phyloP scores from a whole-genome alignment of 2,329 filamentous ascomycete species.

The Fusarium sp. region DNA sequence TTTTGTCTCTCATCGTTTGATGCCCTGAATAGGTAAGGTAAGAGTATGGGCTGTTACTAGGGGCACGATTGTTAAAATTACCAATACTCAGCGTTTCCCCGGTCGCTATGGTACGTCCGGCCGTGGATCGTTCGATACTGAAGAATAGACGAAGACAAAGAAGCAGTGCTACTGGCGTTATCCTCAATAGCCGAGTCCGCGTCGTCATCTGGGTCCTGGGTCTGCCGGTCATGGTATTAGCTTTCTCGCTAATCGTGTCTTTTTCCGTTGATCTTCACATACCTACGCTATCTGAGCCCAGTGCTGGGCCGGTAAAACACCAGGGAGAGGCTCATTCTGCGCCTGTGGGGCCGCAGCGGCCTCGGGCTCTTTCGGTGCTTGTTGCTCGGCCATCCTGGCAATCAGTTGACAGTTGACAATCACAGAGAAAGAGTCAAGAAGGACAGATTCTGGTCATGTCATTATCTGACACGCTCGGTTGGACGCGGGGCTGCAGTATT shows the following conservation, averaged over 20 bases:
- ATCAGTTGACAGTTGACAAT: background rate
- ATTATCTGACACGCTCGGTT: background rate
- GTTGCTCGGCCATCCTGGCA: background rate
- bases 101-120: slow-evolving; percentile 21
- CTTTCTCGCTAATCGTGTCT: background rate
- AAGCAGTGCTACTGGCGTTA: slow-evolving; percentile 16
- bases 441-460: background rate
- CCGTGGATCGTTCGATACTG: slow-evolving; percentile 26
- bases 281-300: slow-evolving; percentile 7
- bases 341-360: background rate
- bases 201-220: background rate
- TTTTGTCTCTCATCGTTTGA: slow-evolving; percentile 11
- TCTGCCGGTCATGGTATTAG: background rate
- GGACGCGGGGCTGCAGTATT: background rate
- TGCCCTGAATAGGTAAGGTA: background rate
- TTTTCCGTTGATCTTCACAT: background rate
- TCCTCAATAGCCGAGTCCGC: slow-evolving; percentile 9
- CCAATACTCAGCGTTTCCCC: slow-evolving; percentile 24
- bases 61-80: background rate
- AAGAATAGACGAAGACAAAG: slow-evolving; percentile 19
- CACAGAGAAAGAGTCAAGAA: background rate
- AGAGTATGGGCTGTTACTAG: background rate
- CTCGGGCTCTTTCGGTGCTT: background rate
- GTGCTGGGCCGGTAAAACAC: background rate
- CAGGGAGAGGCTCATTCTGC: background rate